Conservation (phyloP, 1,284 basidiomycete species). For the Exobasidium cylindrosporum region DNA sequence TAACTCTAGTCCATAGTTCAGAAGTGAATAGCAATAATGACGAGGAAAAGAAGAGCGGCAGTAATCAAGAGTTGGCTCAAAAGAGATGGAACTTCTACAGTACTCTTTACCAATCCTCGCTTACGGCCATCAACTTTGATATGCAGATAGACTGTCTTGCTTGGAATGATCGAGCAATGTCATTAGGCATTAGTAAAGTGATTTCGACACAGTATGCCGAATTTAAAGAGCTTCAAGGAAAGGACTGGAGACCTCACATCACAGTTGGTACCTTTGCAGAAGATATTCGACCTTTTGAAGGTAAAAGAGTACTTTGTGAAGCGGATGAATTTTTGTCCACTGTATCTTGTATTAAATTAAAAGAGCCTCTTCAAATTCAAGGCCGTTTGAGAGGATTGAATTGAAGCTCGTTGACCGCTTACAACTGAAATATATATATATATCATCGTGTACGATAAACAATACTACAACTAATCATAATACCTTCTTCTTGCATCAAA, state of each 20-base stretch:
- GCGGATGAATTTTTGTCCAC: slow-evolving; percentile 9
- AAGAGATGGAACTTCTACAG: slow-evolving; percentile 19
- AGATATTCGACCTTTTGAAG: slow-evolving; percentile 69
- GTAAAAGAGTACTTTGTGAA: slow-evolving; percentile 62
- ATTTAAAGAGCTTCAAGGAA: background rate
- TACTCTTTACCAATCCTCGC: slow-evolving; percentile 2
- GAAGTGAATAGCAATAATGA: too few relatives aligned
- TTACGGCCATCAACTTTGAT: background rate
- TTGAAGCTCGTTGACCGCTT: too few relatives aligned
- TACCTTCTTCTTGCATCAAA: too few relatives aligned
- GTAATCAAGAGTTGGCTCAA: slow-evolving; percentile 47
- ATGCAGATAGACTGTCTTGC: slow-evolving; percentile 7
- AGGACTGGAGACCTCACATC: slow-evolving; percentile 65
- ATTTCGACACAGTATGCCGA: background rate
- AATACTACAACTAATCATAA: too few relatives aligned
- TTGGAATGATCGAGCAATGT: slow-evolving; percentile 11
- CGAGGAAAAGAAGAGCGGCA: slow-evolving; percentile 30
- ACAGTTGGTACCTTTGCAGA: slow-evolving; percentile 74
- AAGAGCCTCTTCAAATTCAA: slow-evolving; percentile 2
- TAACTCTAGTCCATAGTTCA: slow-evolving; percentile 73
- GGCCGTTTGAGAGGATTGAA: slow-evolving; percentile 16
- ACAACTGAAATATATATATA: too few relatives aligned
- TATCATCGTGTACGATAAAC: too few relatives aligned
- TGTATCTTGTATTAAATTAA: slow-evolving; percentile 1
- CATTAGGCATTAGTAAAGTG: slow-evolving; percentile 5